Base-by-base conservation (phyloP, 257 asterid genomes). In the Solanum stenotomum region DNA sequence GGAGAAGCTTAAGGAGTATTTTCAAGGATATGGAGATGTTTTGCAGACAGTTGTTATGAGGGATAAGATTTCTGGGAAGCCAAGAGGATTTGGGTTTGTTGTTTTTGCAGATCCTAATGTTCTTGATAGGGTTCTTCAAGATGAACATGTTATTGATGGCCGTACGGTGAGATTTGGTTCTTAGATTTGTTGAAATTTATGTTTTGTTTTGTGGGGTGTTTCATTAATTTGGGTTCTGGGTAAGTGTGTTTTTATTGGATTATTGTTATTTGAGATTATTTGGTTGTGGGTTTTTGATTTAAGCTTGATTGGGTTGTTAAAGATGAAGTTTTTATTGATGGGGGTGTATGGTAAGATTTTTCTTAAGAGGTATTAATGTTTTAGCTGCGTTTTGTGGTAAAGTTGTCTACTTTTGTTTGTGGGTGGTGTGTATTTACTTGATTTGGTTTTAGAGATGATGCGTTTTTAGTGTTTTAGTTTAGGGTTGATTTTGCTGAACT, bases 11-110 rank as follows among this genome's bases (percentile, higher is more conserved):
- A 93, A 87, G 89, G 98, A 96, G 77, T 93, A 96, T 90, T 96
- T 96, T 46, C 94, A 94, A 79, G 91, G 91, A 6, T 96, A 91
- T 70, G 98, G 98, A 2, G 98, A 96, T 35, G 96, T 96, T n/a
- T 44, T 92, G 90, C 98, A 95, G 89, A 89, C 98, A 12, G 98
- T 93, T 25, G 98, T 95, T 12, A 94, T 96, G 98, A 92, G 98
- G 61, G 98, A 95, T 22, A 95, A 96, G 86, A 20, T 94, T 4
- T 82, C 98, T 25, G 96, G 96, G 27, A 96, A 93, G 92, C 98
- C 98, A 3, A 90, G 98, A 89, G 98, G 98, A 13, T 96, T 96
- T 86, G 98, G 96, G 0, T 96, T 96, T 88, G 98, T 96, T 23
- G 98, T 95, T 1, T 96, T 94, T 86, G 70, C 98, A 83, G 98